Base-by-base conservation (phyloP, 108 stramenopile genomes). In the Fragilaria crotonensis region DNA sequence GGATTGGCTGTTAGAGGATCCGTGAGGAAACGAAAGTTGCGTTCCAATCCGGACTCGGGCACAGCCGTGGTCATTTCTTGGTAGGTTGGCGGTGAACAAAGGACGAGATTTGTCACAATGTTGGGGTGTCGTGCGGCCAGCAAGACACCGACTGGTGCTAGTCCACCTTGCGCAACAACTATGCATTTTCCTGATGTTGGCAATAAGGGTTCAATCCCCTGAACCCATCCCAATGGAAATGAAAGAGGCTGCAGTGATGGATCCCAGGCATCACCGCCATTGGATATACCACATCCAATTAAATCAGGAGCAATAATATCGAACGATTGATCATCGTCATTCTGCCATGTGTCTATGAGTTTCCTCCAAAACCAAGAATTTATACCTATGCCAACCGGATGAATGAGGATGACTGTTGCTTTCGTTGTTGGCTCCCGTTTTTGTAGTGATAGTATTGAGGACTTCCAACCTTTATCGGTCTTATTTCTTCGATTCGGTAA, bases 301-400 rank as follows among this genome's bases (percentile, higher is more conserved):
- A 87, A 63, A 70, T 87, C 67, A 0, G 79, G 75, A 11, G 85
- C 85, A 36, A 72, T 80, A 20, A 75, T 51, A 14, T 41, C 36
- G 14, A 7, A 41, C 14, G 36, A 41, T 41, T 7, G 36, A 41
- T 41, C 36, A 18, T 65, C 56, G n/a, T 62, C 62, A 36, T 64
- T 63, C 1, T 54, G 27, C 48, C 57, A 81, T 0, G 25, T 41
- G 7, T 54, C 62, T 68, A 76, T 69, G 19, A 76, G 45, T 30
- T 58, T 57, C 31, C 62, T 66, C 77, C 81, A 87, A 48, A 81
- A 81, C 85, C 85, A 87, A 0, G 75, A 77, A 5, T 76, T 66
- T 2, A 79, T 30, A 11, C 85, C 85, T 44, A 87, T 70, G 7
- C 85, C 85, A 30, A 87, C 80, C 7, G 85, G 85, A 69, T 87